Evolutionary conservation across 192 early-diverging fungal genomes (phyloP).

Genomic region (Mortierella claussenii): DNA sequence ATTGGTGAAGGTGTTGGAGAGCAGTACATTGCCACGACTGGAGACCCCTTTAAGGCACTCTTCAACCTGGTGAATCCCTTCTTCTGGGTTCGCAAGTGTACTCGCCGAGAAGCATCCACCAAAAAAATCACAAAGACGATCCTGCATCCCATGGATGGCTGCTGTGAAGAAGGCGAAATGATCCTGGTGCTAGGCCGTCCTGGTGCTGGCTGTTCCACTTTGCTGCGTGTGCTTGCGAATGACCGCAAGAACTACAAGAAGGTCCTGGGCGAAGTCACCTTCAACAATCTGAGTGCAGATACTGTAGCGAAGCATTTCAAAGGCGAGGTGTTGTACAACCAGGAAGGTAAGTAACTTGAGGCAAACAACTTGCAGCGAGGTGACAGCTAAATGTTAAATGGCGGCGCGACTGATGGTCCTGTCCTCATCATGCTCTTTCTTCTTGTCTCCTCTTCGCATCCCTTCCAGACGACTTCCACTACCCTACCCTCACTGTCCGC

Average conservation of each 20-base stretch:
- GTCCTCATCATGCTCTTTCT: too few relatives aligned
- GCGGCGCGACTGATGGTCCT: too few relatives aligned
- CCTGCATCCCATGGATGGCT: slow-evolving; percentile 68
- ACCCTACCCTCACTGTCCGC: slow-evolving; percentile 78
- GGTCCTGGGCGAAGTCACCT: slow-evolving; percentile 66
- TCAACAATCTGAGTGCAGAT: slow-evolving; percentile 71
- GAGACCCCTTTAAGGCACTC: slow-evolving; percentile 26
- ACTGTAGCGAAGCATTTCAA: slow-evolving; percentile 70
- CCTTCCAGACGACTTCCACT: slow-evolving; percentile 78
- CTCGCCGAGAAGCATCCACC: neutral
- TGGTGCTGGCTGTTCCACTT: slow-evolving; percentile 73
- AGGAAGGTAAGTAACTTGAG: slow-evolving; percentile 68
- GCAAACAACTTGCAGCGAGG: too few relatives aligned
- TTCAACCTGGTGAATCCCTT: slow-evolving; percentile 45
- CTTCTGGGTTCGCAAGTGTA: slow-evolving; percentile 39
- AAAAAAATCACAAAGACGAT: slow-evolving; percentile 56
- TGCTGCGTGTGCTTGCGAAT: slow-evolving; percentile 70
- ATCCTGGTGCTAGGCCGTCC: slow-evolving; percentile 75
- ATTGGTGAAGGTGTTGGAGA: slow-evolving; percentile 38
- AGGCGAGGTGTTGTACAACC: slow-evolving; percentile 81
- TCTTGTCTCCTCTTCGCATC: too few relatives aligned
- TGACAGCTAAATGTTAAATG: too few relatives aligned
- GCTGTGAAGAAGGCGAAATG: slow-evolving; percentile 77
- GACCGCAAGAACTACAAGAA: slow-evolving; percentile 61
- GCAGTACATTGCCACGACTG: slow-evolving; percentile 34